Evolutionary conservation across 352 stramenopile species (phyloP).

Genomic region (Peronospora destructor): DNA sequence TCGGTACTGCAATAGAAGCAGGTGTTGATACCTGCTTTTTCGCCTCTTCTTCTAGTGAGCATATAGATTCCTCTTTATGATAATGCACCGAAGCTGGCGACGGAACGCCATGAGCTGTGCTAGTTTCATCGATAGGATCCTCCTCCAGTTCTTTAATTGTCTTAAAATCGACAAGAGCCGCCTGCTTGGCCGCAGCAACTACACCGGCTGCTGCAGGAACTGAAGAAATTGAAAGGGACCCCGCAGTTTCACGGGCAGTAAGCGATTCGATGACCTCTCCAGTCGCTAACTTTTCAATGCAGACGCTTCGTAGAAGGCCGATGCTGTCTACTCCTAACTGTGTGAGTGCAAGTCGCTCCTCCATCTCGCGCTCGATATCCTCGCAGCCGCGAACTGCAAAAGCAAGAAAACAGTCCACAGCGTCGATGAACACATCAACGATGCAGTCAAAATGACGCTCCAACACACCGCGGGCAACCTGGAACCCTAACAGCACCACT

Average conservation of each 20-base stretch:
- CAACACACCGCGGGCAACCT: constrained; percentile 85
- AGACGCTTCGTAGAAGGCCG: constrained; percentile 51
- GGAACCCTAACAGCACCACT: constrained; percentile 76
- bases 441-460: constrained; percentile 67
- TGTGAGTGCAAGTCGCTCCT: constrained; percentile 52
- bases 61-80: constrained; percentile 58
- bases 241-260: constrained; percentile 16
- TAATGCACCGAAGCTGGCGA: constrained; percentile 39
- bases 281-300: constrained; percentile 63
- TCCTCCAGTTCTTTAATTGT: constrained; percentile 40
- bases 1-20: constrained; percentile 17
- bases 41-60: constrained; percentile 56
- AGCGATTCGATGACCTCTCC: constrained; percentile 65
- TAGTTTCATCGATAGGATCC: constrained; percentile 10
- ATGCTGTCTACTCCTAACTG: constrained; percentile 76
- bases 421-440: constrained; percentile 76
- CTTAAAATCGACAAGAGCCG: constrained; percentile 48
- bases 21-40: constrained; percentile 16
- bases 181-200: constrained; percentile 26
- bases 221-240: constrained; percentile 10
- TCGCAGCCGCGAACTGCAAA: constrained; percentile 74
- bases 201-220: constrained; percentile 9
- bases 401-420: constrained; percentile 69
- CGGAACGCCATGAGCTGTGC: constrained; percentile 3
- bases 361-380: constrained; percentile 44